Evolutionary conservation across 2,329 filamentous ascomycete genomes (phyloP).

Genomic region (Diaporthe caulivora): DNA sequence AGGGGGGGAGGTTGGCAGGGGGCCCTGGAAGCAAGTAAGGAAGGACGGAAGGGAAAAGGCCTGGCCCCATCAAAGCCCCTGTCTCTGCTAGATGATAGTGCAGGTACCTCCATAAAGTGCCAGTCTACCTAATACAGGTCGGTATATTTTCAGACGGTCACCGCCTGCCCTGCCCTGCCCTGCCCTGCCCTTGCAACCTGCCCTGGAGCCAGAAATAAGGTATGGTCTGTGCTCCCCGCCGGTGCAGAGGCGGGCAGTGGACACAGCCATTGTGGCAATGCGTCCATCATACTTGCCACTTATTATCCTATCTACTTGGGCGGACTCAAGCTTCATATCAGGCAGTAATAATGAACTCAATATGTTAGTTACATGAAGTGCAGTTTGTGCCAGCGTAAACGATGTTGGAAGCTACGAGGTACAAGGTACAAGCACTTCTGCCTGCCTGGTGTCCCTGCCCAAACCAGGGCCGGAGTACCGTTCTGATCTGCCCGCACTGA

Average conservation of each 20-base stretch:
- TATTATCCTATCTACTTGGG: no score
- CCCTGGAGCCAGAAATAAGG: slow-evolving; percentile 28
- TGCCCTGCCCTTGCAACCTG: neutral
- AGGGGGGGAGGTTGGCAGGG: neutral
- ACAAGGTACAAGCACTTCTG: no score
- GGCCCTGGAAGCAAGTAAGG: neutral
- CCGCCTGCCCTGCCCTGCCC: neutral
- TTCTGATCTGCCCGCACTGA: neutral
- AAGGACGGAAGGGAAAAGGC: no score
- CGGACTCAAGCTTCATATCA: neutral
- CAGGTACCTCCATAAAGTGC: neutral
- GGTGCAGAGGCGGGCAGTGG: neutral
- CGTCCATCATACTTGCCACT: neutral
- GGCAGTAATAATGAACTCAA: no score
- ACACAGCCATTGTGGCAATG: neutral
- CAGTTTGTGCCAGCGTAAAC: no score
- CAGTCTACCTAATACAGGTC: neutral
- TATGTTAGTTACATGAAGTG: no score
- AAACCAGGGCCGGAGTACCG: no score
- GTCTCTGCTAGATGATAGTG: slow-evolving; percentile 13
- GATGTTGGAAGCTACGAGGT: no score
- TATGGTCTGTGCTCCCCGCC: slow-evolving; percentile 29
- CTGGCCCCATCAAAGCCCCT: slow-evolving; percentile 24
- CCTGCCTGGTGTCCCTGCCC: no score
- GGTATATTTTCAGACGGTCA: slow-evolving; percentile 2